Conservation (phyloP, 208 protist species). For the Trypanosoma lewisi region DNA sequence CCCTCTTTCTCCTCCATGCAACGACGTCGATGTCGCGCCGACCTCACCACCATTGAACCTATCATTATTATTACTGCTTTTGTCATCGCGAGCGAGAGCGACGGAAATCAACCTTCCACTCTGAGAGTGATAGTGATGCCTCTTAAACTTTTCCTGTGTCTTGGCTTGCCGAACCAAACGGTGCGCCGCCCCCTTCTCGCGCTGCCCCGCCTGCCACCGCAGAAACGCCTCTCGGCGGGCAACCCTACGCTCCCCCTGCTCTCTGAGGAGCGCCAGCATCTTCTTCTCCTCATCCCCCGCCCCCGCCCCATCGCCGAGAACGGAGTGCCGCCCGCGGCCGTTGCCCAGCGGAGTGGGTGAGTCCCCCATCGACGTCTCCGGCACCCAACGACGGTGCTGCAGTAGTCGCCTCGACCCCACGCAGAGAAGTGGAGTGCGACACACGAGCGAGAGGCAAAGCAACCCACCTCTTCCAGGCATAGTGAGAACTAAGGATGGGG, state of each 20-base stretch:
- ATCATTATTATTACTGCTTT: neutral
- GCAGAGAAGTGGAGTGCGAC: constrained; percentile 1
- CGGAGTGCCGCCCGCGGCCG: neutral
- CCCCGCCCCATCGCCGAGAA: neutral
- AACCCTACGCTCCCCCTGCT: constrained; percentile 58
- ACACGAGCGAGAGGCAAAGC: neutral
- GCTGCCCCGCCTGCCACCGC: constrained; percentile 79
- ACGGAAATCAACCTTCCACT: constrained; percentile 59
- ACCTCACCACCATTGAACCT: neutral
- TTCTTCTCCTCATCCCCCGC: constrained; percentile 27
- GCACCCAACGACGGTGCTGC: neutral
- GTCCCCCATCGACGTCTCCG: neutral
- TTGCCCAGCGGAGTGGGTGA: neutral
- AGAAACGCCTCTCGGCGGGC: constrained; percentile 73
- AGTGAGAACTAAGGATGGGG: neutral
- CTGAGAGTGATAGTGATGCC: constrained; percentile 65
- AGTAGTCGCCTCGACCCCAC: neutral
- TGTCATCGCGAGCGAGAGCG: constrained; percentile 8
- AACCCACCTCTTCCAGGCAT: neutral
- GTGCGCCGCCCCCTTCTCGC: constrained; percentile 82
- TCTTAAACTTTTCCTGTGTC: constrained; percentile 75
- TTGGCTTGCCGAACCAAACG: constrained; percentile 61
- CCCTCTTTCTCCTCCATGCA: neutral
- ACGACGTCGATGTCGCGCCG: neutral
- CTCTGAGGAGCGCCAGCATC: constrained; percentile 48